These are phyloP conservation scores for Pterocarpus macrocarpus DNA, from an alignment of 306 rosid species.

Conservation along the genomic window DNA sequence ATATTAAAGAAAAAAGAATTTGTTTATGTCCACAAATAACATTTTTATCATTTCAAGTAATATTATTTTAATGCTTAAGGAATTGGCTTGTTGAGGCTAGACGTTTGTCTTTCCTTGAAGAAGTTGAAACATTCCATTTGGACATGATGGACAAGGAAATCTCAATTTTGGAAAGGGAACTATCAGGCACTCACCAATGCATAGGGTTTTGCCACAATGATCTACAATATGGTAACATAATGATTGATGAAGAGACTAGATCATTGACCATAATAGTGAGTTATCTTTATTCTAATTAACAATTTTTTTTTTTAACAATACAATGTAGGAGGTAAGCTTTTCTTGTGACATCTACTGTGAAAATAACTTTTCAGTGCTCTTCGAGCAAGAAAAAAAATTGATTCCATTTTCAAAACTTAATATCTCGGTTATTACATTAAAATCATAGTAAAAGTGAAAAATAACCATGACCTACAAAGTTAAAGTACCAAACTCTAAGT, in stretches of 20 bases:
- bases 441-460: too few species aligned
- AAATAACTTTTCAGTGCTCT: too few species aligned
- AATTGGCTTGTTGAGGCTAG: slow-evolving; percentile 71
- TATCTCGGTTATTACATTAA: too few species aligned
- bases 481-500: too few species aligned
- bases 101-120: slow-evolving; percentile 61
- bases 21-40: slow-evolving; percentile 6
- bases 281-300: slow-evolving; percentile 33
- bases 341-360: too few species aligned
- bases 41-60: slow-evolving; percentile 31
- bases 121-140: slow-evolving; percentile 62
- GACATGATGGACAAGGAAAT: slow-evolving; percentile 68
- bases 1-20: background rate
- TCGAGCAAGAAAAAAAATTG: too few species aligned
- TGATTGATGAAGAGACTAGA: slow-evolving; percentile 73
- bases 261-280: slow-evolving; percentile 80
- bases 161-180: slow-evolving; percentile 59
- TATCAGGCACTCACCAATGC: slow-evolving; percentile 47
- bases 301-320: too few species aligned
- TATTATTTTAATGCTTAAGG: slow-evolving; percentile 54
- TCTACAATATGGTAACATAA: slow-evolving; percentile 86
- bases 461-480: too few species aligned
- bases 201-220: slow-evolving; percentile 88
- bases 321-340: too few species aligned
- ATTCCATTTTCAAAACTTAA: too few species aligned